Conservation (phyloP, 2,329 filamentous ascomycete genomes). For the Fusarium neocosmosporiellum region DNA sequence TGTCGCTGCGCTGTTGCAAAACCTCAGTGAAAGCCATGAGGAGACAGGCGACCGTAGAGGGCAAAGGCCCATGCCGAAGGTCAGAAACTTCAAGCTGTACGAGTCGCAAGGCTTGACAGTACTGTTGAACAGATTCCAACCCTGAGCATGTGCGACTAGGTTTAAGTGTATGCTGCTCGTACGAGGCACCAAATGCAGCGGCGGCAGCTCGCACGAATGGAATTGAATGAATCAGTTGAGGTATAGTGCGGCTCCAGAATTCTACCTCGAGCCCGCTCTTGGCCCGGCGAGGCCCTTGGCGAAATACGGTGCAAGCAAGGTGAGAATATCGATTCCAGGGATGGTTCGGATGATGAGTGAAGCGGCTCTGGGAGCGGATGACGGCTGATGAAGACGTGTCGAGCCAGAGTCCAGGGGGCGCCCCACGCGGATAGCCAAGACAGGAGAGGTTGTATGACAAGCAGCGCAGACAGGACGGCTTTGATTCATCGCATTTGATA, state of each 20-base stretch:
- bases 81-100: slow-evolving; percentile 27
- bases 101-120: slow-evolving; percentile 18
- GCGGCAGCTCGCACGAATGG: slow-evolving; percentile 32
- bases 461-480: background rate
- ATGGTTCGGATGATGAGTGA: background rate
- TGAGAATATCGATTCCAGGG: slow-evolving; percentile 6
- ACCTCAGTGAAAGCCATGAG: slow-evolving; percentile 25
- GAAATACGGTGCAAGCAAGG: slow-evolving; percentile 17
- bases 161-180: slow-evolving; percentile 25
- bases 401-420: background rate
- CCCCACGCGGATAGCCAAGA: background rate
- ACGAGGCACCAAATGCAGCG: slow-evolving; percentile 27
- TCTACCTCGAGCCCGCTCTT: slow-evolving; percentile 19
- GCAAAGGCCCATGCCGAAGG: background rate
- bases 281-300: slow-evolving; percentile 25
- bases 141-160: background rate
- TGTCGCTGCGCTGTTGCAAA: slow-evolving; percentile 24
- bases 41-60: slow-evolving; percentile 29
- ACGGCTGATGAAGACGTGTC: background rate
- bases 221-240: slow-evolving; percentile 24
- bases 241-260: slow-evolving; percentile 31
- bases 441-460: background rate
- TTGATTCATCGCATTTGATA: background rate
- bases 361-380: background rate
- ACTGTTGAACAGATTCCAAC: slow-evolving; percentile 15